Base-by-base conservation (phyloP, 352 stramenopile species). In the Pythium rhizo-oryzae region DNA sequence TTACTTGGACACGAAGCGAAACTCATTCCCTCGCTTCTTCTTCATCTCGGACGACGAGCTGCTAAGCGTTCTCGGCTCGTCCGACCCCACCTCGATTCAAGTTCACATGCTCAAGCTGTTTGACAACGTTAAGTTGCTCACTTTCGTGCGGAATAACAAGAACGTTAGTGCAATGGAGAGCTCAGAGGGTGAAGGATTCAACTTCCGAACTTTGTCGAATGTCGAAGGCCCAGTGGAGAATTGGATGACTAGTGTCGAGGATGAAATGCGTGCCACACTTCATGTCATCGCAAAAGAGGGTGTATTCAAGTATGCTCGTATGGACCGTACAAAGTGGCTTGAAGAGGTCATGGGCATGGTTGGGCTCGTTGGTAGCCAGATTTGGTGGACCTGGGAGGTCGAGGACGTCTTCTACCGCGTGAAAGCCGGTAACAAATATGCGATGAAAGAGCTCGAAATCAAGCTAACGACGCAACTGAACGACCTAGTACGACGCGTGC, bases 81-180 rank as follows among this genome's bases (percentile, higher is more conserved):
- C 90, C 0, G 94, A 98, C 62, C 94, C 94, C 6, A 96, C 86
- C 0, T 97, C 90, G 0, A 97, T 97, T 50, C 92, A 97, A 81
- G 85, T 97, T 0, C 94, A 98, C 72, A 96, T 98, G 84, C 89
- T 98, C 39, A 98, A 98, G 73, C 86, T 98, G 1, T 98, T 98
- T 65, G 94, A 98, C 75, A 98, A 98, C 44, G 94, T 98, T 21
- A 98, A 98, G 66, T 30, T 91, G 37, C 71, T 98, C 8, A 86
- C 76, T 4, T 98, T 98, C 63, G 89, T 85, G 11, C 84, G 89
- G 8, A 93, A 93, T 30, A 94, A 96, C 69, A 98, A 97, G 51
- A 86, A 81, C 18, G 85, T 98, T 13, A 72, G 79, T 8, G 92
- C 91, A 1, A 98, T 98, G 93, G 83, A 93, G 58, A 97, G 87